Base-by-base conservation (phyloP, 192 early-diverging fungal species). In the Coemansia sp. region DNA sequence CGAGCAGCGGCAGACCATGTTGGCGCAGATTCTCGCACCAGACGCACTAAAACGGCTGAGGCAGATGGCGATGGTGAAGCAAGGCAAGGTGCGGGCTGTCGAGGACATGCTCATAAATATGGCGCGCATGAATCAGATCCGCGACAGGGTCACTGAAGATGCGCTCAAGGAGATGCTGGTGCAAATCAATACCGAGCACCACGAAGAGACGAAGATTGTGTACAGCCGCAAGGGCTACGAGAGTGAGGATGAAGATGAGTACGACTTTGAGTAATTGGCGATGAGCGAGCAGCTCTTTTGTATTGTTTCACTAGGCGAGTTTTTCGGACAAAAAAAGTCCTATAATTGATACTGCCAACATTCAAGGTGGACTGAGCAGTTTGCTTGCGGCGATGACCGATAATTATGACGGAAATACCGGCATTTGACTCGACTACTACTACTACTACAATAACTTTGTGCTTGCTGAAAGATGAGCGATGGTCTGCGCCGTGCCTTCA, bases 21-120 rank as follows among this genome's bases (percentile, higher is more conserved):
- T 98, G 19, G 75, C 85, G 17, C 92, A 94, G 86, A 89, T 95
- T 35, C 84, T 98, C 27, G 89, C 91, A 42, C 87, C 88, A 59
- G 86, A 88, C 29, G 94, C 94, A 17, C 87, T 94, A 43, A 90
- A 94, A 62, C 87, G 96, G 20, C 45, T 97, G 76, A 88, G 89
- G n/a, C 88, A 93, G 20, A 96, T 96, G 60, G 87, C 89, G 14
- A 92, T 98, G 63, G 96, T 98, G 10, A 96, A 96, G 73, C 85
- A 87, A 1, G 93, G 95, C 8, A 60, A 58, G 60, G 54, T 70
- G 25, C 87, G 93, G 10, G 90, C 89, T 10, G 92, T 97, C 14
- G 94, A 98, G 68, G 93, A 94, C 60, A 84, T 96, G 67, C 84
- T 98, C 53, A 88, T 98, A 63, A 87, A 91, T 29, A 98, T 96